These are phyloP conservation scores for Tylopilus orsonianus DNA, from an alignment of 1,284 basidiomycete genomes.

Conservation along the genomic window DNA sequence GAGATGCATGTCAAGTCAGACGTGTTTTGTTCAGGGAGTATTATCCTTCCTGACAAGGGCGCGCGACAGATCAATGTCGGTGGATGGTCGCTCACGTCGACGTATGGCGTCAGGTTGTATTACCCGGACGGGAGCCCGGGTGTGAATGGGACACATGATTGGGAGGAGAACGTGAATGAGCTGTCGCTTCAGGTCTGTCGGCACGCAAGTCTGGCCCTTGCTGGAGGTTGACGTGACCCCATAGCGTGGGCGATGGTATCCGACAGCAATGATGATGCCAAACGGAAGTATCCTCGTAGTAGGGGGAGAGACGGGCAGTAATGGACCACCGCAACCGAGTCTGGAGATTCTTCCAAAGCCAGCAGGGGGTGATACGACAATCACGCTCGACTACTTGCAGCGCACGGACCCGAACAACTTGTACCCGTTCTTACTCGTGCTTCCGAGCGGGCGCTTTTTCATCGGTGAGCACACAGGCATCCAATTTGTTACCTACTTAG, in stretches of 20 bases:
- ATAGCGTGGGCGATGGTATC: constrained; percentile 69
- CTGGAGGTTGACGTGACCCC: background rate
- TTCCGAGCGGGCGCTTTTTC: constrained; percentile 66
- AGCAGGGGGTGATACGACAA: constrained; percentile 40
- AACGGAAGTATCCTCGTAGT: constrained; percentile 64
- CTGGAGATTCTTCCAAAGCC: constrained; percentile 58
- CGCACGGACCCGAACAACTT: constrained; percentile 74
- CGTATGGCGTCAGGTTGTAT: constrained; percentile 64
- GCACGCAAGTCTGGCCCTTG: background rate
- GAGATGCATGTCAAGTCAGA: constrained; percentile 72
- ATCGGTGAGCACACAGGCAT: constrained; percentile 44
- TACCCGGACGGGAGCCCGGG: constrained; percentile 48
- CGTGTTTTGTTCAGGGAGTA: constrained; percentile 73
- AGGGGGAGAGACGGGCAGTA: constrained; percentile 72
- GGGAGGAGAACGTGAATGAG: constrained; percentile 48
- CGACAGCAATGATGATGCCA: constrained; percentile 58
- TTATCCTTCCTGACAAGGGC: constrained; percentile 70
- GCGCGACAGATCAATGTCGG: constrained; percentile 70
- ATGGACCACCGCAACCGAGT: constrained; percentile 60
- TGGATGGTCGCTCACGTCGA: constrained; percentile 63
- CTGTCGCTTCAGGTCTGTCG: constrained; percentile 45
- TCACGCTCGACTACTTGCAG: constrained; percentile 46
- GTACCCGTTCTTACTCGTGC: constrained; percentile 72
- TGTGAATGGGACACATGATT: constrained; percentile 55
- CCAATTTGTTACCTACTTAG: background rate